These are phyloP conservation scores for Yarrowia yakushimensis DNA, from an alignment of 805 yeast species.

Conservation along the genomic window DNA sequence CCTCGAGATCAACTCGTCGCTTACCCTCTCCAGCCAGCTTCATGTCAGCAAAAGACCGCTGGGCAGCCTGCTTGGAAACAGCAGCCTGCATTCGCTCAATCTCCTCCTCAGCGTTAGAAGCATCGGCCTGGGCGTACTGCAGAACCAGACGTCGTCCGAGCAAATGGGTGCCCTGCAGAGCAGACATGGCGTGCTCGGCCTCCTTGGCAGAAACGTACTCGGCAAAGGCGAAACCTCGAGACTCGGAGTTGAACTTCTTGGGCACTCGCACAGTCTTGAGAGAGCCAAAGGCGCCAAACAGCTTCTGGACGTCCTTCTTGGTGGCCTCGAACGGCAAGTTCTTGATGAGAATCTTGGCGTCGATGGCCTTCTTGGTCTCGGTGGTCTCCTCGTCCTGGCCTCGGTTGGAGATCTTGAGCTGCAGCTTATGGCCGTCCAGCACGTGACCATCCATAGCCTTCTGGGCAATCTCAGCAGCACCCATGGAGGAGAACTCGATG, in stretches of 20 bases:
- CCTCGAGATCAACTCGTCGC: slow-evolving; percentile 55
- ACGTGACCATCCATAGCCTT: slow-evolving; percentile 67
- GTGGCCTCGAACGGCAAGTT: slow-evolving; percentile 96
- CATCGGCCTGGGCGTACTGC: slow-evolving; percentile 84
- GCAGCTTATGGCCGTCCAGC: slow-evolving; percentile 85
- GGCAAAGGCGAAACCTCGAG: slow-evolving; percentile 97
- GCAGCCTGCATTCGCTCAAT: slow-evolving; percentile 85
- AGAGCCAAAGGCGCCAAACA: slow-evolving; percentile 88
- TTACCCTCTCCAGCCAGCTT: slow-evolving; percentile 67
- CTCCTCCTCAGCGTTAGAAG: slow-evolving; percentile 82
- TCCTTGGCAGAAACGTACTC: slow-evolving; percentile 84
- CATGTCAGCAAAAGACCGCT: slow-evolving; percentile 64
- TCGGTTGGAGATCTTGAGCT: slow-evolving; percentile 83
- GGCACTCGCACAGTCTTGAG: slow-evolving; percentile 94
- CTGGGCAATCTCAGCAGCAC: slow-evolving; percentile 75
- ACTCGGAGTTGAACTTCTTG: slow-evolving; percentile 88
- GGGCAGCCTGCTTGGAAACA: slow-evolving; percentile 74
- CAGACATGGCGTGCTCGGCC: slow-evolving; percentile 91
- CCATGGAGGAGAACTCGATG: slow-evolving; percentile 78
- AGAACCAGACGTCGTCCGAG: slow-evolving; percentile 90
- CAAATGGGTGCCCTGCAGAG: slow-evolving; percentile 92
- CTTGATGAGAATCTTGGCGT: slow-evolving; percentile 79
- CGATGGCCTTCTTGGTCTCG: slow-evolving; percentile 29
- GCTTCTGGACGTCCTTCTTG: slow-evolving; percentile 85
- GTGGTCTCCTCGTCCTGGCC: slow-evolving; percentile 39